Evolutionary conservation across 805 yeast species (phyloP), one percentile per base, ranked within the genome.

Genomic region (Millerago galiae): DNA sequence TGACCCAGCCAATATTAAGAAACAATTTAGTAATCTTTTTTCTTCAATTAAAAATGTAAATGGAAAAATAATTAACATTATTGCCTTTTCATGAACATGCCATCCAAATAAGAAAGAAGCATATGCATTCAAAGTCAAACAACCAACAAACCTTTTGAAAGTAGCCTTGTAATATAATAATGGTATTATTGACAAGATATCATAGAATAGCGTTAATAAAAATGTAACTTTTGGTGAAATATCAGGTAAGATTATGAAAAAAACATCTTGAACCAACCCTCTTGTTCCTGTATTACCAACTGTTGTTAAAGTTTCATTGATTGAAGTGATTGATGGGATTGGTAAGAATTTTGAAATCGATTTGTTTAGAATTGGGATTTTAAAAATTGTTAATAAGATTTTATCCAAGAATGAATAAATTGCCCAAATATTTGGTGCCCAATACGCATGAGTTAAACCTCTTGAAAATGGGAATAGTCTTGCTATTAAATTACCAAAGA

Each of bases 381-480:
- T 50, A 8, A 72, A 63, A 3, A 72, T 44, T 41, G 71, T 70
- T 14, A 83, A 71, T 44, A 89, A 67, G 0, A 81, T 56, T 44
- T 95, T 71, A 62, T 93, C 99, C 12, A 72, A 46, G 50, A 86
- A 83, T 2, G 97, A 85, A 62, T 93, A 93, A 9, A 91, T 53
- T 0, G 99, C 96, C 99, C 99, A 93, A 37, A 89, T 68, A 56
- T 93, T 93, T 13, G 99, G 98, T 1, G 99, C 98, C 98, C 99
- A 93, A 65, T 93, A 93, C 0, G 98, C 96, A 63, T 93, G 99
- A 5, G 97, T 93, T 30, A 93, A 70, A 1, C 98, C 98, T 59
- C 98, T 72, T 38, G 95, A 83, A 59, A 91, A 91, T 6, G 99
- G 99, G 64, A 93, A 93, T 27, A 93, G 65, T 36, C 99, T 71